Percentiles rank a stretch among this genome's conserved stretches.
Conservation (phyloP, 2,329 filamentous ascomycete genomes). For the Aspergillus sp. region DNA sequence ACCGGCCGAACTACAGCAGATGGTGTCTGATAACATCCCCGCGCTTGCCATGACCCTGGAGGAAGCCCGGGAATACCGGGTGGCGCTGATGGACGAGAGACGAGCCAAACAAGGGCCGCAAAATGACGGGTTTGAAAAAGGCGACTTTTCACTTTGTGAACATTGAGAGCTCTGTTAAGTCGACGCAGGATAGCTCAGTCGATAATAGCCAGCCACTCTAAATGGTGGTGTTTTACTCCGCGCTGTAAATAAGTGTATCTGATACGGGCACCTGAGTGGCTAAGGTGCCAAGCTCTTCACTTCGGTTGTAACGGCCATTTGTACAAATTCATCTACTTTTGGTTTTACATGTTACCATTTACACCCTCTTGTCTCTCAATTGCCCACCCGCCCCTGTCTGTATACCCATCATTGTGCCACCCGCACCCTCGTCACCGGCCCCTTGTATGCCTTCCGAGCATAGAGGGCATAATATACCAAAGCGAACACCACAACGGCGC, state of each 20-base stretch:
- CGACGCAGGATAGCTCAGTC: too few relatives aligned
- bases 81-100: conserved; percentile 46
- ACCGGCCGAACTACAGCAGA: background rate
- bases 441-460: conserved; percentile 31
- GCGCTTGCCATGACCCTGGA: conserved; percentile 28
- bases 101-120: conserved; percentile 5
- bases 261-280: too few relatives aligned
- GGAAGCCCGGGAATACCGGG: conserved; percentile 41
- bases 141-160: conserved; percentile 20
- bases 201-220: too few relatives aligned
- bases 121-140: conserved; percentile 17
- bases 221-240: too few relatives aligned
- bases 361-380: background rate
- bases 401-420: background rate
- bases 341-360: background rate
- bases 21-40: background rate
- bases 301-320: too few relatives aligned
- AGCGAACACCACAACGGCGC: conserved; percentile 27
- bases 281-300: too few relatives aligned
- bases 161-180: conserved; percentile 11
- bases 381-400: background rate
- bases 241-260: too few relatives aligned
- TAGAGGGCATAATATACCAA: conserved; percentile 28
- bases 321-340: too few relatives aligned
- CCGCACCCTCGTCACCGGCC: conserved; percentile 30